Base-by-base conservation (phyloP, 2,329 filamentous ascomycete genomes). In the Trichoderma afroharzianum region DNA sequence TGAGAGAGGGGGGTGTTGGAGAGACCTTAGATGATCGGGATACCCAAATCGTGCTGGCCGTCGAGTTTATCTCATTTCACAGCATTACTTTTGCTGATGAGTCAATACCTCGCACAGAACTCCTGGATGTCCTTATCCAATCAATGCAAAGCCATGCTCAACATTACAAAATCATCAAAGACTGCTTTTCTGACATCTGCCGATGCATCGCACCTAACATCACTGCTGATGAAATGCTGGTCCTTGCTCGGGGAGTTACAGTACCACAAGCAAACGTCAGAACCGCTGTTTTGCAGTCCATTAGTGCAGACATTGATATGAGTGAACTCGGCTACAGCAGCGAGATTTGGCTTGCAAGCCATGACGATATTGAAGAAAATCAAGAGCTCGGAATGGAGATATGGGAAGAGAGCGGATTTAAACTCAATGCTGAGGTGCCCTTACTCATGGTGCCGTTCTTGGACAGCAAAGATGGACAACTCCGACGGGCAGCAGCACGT, bases 161-260 rank as follows among this genome's bases (percentile, higher is more conserved):
- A 78, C 96, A 99, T 81, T 98, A 98, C 84, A 97, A 97, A 82
- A 85, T 95, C 71, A 90, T 98, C 82, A 97, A 95, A 80, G 96
- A 99, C 81, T 97, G 94, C 77, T 88, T 99, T 74, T 87, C 92
- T 68, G 94, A 98, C 79, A 88, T 97, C 74, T 93, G 93, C 77
- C 91, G 94, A 72, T 95, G 92, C 74, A 87, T 98, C 66, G 92
- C 95, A 3, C 90, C 92, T 3, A 97, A 94, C 76, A 94, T 98
- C 75, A 90, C 81, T 70, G 80, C 85, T 4, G 82, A 87, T 2
- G 97, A 99, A 82, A 91, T 96, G 70, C 82, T 85, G 12, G 88
- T 93, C 18, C 87, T 98, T n/a, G 88, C 94, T 12, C 88, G 89
- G 73, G 96, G 95, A 47, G 86, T 88, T 0, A 94, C 96, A 74